Evolutionary conservation across 2,329 filamentous ascomycete genomes (phyloP).

Genomic region (Pseudogymnoascus verrucosus): DNA sequence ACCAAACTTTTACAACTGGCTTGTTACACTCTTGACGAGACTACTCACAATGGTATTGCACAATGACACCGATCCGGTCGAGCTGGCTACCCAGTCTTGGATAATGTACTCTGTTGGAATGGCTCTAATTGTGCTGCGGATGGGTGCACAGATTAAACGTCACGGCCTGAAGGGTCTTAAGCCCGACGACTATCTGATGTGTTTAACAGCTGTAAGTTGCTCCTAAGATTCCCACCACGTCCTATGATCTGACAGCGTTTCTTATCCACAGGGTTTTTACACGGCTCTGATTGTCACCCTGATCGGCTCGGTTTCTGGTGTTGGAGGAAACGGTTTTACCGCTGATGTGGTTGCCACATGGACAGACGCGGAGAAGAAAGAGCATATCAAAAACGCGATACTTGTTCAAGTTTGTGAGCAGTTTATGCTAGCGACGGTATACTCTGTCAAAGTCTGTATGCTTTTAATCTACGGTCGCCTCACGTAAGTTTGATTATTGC

Average conservation of each 20-base stretch:
- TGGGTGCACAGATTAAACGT: constrained; percentile 20
- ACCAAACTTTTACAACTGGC: not conserved
- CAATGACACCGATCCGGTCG: not conserved
- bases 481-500: constrained; percentile 31
- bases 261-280: constrained; percentile 27
- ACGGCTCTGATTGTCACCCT: constrained; percentile 34
- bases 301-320: constrained; percentile 34
- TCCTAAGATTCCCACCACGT: not conserved
- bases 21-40: not conserved
- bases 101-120: constrained; percentile 18
- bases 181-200: constrained; percentile 20
- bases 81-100: constrained; percentile 18
- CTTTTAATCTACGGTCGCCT: constrained; percentile 49
- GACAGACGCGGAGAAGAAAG: constrained; percentile 30
- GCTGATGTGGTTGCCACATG: constrained; percentile 31
- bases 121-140: constrained; percentile 17
- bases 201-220: constrained; percentile 15
- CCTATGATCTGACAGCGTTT: not conserved
- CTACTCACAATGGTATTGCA: not conserved
- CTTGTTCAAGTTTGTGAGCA: constrained; percentile 54
- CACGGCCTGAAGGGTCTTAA: constrained; percentile 17
- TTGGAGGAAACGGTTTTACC: constrained; percentile 36
- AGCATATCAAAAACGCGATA: constrained; percentile 47
- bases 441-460: constrained; percentile 47
- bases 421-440: constrained; percentile 43